Evolutionary conservation across 139 green algal genomes (phyloP).

Genomic region (Coelastrella sp.): DNA sequence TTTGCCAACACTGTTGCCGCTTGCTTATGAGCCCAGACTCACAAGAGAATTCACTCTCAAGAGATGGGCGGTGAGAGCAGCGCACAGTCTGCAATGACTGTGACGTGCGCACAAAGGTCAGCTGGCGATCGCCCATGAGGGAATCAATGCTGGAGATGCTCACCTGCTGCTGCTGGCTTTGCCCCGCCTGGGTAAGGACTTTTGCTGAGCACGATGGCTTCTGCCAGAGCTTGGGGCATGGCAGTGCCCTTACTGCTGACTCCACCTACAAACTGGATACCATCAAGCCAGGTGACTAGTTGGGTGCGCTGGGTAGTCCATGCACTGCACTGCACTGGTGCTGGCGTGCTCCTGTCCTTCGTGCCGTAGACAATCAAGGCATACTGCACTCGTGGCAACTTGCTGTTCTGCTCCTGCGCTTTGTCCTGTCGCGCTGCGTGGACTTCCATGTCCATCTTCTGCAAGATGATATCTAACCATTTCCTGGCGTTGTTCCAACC

Average conservation of each 20-base stretch:
- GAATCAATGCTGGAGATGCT: too few species aligned
- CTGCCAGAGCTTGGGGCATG: conserved; percentile 18
- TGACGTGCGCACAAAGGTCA: too few species aligned
- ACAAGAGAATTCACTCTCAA: too few species aligned
- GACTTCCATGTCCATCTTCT: conserved; percentile 31
- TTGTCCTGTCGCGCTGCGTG: conserved; percentile 9
- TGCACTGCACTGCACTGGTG: conserved; percentile 16
- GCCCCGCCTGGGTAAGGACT: conserved; percentile 35
- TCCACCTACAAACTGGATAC: conserved; percentile 43
- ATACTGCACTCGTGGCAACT: conserved; percentile 4
- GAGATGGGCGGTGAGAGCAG: too few species aligned
- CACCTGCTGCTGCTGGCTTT: conserved; percentile 27
- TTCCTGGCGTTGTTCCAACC: conserved; percentile 7
- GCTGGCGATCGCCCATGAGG: too few species aligned
- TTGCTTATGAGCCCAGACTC: too few species aligned
- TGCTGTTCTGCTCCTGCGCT: not conserved
- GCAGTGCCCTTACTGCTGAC: conserved; percentile 40
- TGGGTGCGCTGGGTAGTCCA: conserved; percentile 4
- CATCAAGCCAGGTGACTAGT: conserved; percentile 32
- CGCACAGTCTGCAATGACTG: too few species aligned
- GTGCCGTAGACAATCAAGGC: conserved; percentile 30
- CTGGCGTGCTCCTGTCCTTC: conserved; percentile 21
- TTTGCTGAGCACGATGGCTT: conserved; percentile 43
- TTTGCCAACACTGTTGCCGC: too few species aligned
- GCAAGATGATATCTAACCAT: conserved; percentile 35